A percentile compares a stretch with the other conserved stretches of the same genome.
phyloP scores from a whole-genome alignment of 2,329 filamentous ascomycete species.

The Alternaria sp. region DNA sequence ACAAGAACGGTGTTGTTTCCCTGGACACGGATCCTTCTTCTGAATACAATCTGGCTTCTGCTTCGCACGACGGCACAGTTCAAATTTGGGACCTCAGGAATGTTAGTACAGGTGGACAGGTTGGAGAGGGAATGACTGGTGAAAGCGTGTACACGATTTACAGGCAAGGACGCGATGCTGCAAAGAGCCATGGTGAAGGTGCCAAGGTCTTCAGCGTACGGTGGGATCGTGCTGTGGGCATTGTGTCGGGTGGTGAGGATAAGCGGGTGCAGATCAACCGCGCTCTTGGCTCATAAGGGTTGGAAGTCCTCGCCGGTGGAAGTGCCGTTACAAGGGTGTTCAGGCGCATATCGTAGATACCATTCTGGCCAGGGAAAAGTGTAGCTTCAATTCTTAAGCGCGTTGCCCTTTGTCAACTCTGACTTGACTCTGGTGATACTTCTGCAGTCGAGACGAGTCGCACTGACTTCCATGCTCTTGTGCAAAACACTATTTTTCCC shows the following conservation, averaged over 20 bases:
- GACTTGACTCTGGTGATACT: neutral
- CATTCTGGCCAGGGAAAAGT: constrained; percentile 18
- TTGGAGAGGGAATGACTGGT: constrained; percentile 62
- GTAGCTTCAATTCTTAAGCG: constrained; percentile 5
- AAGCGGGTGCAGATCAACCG: constrained; percentile 90
- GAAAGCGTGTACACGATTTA: constrained; percentile 81
- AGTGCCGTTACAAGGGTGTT: constrained; percentile 12
- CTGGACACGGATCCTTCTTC: constrained; percentile 70
- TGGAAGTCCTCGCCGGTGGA: neutral
- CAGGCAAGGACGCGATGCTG: constrained; percentile 69
- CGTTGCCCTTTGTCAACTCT: neutral
- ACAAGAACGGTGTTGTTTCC: constrained; percentile 76
- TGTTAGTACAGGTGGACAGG: constrained; percentile 66
- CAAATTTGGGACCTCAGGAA: constrained; percentile 92
- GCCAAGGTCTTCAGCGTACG: constrained; percentile 88
- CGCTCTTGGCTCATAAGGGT: constrained; percentile 27
- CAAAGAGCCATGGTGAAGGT: constrained; percentile 76
- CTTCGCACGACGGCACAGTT: constrained; percentile 91
- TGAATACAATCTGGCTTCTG: constrained; percentile 84
- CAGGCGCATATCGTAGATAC: constrained; percentile 30
- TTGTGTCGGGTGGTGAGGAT: constrained; percentile 92
- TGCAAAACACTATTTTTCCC: neutral
- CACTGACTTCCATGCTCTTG: neutral
- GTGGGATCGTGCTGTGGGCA: constrained; percentile 87
- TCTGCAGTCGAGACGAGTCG: neutral